Conservation (phyloP, 225 moss, liverwort and hornwort species). For the Polytrichum formosum region DNA sequence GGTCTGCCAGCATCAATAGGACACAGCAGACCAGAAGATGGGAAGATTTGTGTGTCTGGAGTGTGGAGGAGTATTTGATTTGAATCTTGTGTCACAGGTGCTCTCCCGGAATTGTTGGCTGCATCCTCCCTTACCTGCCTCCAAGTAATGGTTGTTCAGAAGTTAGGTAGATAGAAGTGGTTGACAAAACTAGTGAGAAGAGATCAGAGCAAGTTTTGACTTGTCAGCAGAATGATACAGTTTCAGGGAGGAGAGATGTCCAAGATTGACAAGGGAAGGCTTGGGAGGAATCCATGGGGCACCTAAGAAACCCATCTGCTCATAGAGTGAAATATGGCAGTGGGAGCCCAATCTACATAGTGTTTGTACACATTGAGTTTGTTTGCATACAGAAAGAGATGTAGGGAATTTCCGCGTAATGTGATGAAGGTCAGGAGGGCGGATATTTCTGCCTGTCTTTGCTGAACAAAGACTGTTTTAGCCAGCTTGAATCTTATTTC, state of each 20-base stretch:
- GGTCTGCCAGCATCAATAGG: slow-evolving; percentile 5
- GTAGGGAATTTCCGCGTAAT: slow-evolving; percentile 17
- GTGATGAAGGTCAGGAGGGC: slow-evolving; percentile 9
- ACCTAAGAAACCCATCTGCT: slow-evolving; percentile 31
- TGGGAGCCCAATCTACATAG: slow-evolving; percentile 44
- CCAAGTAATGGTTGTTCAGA: slow-evolving; percentile 22
- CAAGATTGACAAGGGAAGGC: neutral
- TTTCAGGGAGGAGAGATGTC: slow-evolving; percentile 8
- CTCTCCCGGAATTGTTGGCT: slow-evolving; percentile 22
- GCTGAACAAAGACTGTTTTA: slow-evolving; percentile 13
- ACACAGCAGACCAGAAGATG: neutral
- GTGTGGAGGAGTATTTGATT: neutral
- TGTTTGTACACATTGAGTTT: slow-evolving; percentile 45
- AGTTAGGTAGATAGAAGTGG: slow-evolving; percentile 7
- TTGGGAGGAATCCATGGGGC: slow-evolving; percentile 23
- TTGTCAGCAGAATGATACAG: neutral
- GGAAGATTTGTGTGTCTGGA: slow-evolving; percentile 13
- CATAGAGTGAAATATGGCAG: slow-evolving; percentile 25
- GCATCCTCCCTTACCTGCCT: slow-evolving; percentile 25
- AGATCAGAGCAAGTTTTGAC: slow-evolving; percentile 21
- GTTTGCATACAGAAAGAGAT: slow-evolving; percentile 30
- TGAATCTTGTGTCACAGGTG: slow-evolving; percentile 21
- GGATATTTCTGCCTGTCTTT: slow-evolving; percentile 13
- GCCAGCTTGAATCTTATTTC: slow-evolving; percentile 21
- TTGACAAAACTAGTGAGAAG: slow-evolving; percentile 30